A percentile compares a stretch with the other conserved stretches of the same genome.
Conservation (phyloP, 2,329 filamentous ascomycete species). For the Xylariaceae sp. region DNA sequence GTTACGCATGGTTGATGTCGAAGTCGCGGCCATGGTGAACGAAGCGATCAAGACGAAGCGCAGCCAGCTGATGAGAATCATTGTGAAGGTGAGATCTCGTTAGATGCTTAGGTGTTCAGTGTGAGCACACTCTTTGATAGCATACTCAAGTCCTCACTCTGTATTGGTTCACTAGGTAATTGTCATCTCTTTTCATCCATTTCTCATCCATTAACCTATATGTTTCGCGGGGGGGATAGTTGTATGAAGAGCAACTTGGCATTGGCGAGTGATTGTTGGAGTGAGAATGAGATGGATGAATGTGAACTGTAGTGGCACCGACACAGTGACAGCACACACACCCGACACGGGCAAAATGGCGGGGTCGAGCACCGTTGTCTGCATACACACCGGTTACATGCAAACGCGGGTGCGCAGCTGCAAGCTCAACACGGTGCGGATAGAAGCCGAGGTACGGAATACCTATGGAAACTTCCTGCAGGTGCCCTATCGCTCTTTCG, state of each 20-base stretch:
- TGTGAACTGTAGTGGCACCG: background rate
- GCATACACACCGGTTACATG: no score
- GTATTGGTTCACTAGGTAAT: no score
- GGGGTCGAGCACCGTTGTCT: background rate
- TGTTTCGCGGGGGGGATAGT: background rate
- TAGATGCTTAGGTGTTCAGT: background rate
- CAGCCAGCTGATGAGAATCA: conserved; percentile 8
- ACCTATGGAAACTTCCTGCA: background rate
- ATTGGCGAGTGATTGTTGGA: background rate
- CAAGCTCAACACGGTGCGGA: background rate
- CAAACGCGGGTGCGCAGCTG: background rate
- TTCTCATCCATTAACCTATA: background rate
- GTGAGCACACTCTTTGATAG: no score
- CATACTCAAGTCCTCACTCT: no score
- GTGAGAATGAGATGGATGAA: background rate
- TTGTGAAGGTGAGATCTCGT: conserved; percentile 1
- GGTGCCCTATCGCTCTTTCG: no score
- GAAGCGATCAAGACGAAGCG: conserved; percentile 14
- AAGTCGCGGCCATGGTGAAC: conserved; percentile 14
- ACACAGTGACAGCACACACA: no score
- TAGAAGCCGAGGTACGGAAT: background rate
- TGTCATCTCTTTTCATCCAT: background rate
- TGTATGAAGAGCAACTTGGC: background rate
- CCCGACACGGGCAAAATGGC: no score
- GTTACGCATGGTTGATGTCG: conserved; percentile 25